Conservation (phyloP, 140 eudicot species). For the Bidens hawaiensis region DNA sequence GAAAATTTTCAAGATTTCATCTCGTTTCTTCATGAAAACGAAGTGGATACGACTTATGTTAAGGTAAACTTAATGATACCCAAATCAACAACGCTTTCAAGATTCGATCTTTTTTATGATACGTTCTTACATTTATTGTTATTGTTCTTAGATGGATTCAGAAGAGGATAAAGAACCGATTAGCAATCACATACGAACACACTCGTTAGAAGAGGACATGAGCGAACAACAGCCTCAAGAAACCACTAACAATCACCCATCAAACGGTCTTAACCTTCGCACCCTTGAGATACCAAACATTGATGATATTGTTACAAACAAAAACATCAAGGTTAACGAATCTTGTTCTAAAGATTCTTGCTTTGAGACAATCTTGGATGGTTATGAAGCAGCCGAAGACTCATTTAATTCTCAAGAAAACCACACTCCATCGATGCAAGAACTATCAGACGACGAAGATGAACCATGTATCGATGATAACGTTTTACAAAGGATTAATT, state of each 20-base stretch:
- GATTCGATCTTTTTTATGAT: neutral
- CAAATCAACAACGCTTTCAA: neutral
- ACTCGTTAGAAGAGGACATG: slow-evolving; percentile 76
- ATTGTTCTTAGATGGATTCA: slow-evolving; percentile 56
- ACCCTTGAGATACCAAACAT: slow-evolving; percentile 52
- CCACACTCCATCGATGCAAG: slow-evolving; percentile 15
- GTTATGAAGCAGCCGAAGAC: slow-evolving; percentile 51
- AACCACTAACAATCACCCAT: slow-evolving; percentile 10
- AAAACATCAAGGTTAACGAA: slow-evolving; percentile 25
- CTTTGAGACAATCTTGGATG: slow-evolving; percentile 38
- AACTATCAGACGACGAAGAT: slow-evolving; percentile 39
- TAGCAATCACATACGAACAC: slow-evolving; percentile 42
- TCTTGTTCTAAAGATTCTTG: slow-evolving; percentile 5
- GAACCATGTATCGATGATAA: slow-evolving; percentile 36
- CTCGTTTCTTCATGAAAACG: slow-evolving; percentile 66
- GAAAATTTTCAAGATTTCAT: slow-evolving; percentile 84
- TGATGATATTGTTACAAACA: slow-evolving; percentile 25
- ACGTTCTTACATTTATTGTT: neutral
- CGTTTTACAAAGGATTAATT: slow-evolving; percentile 47
- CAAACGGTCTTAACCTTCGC: slow-evolving; percentile 15
- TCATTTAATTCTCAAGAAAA: slow-evolving; percentile 22
- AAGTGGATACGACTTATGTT: slow-evolving; percentile 65
- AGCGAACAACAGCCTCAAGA: slow-evolving; percentile 24
- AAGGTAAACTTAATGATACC: slow-evolving; percentile 48
- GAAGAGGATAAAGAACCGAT: slow-evolving; percentile 65